phyloP scores from a whole-genome alignment of 1,284 basidiomycete genomes.

The Leccinum idahoense region DNA sequence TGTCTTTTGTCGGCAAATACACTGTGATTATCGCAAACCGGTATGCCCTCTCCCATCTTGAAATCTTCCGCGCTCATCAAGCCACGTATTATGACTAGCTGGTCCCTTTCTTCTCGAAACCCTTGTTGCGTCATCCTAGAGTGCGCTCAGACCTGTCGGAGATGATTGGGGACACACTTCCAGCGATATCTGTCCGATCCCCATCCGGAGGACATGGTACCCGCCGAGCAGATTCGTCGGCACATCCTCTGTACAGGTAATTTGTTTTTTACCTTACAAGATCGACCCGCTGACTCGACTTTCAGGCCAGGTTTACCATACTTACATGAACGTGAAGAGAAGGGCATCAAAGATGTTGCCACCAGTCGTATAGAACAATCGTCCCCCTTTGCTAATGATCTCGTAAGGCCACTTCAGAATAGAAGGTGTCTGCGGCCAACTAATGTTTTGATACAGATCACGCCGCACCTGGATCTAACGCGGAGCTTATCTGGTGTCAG shows the following conservation, averaged over 20 bases:
- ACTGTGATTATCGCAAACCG: constrained; percentile 95
- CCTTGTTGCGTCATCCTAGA: constrained; percentile 86
- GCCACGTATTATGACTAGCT: constrained; percentile 41
- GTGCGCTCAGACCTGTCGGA: constrained; percentile 86
- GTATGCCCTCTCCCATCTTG: constrained; percentile 34
- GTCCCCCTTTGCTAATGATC: constrained; percentile 94
- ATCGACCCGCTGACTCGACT: constrained; percentile 5
- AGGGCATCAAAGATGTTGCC: constrained; percentile 86
- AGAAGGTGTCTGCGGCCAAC: not conserved
- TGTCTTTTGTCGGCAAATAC: constrained; percentile 90
- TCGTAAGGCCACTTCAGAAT: constrained; percentile 42
- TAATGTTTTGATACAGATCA: constrained; percentile 45
- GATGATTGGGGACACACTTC: constrained; percentile 90
- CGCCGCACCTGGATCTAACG: constrained; percentile 91
- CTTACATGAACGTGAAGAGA: constrained; percentile 86
- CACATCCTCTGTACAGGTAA: constrained; percentile 85
- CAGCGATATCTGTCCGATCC: constrained; percentile 89
- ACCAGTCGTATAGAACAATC: constrained; percentile 94
- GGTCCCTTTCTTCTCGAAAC: constrained; percentile 96
- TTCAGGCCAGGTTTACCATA: constrained; percentile 89
- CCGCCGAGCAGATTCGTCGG: constrained; percentile 83
- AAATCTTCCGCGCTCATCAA: not conserved
- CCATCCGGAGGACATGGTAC: constrained; percentile 65
- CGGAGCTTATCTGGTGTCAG: constrained; percentile 89
- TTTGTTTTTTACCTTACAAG: not conserved